Base-by-base conservation (phyloP, 192 early-diverging fungal genomes). In the Backusella sp. region DNA sequence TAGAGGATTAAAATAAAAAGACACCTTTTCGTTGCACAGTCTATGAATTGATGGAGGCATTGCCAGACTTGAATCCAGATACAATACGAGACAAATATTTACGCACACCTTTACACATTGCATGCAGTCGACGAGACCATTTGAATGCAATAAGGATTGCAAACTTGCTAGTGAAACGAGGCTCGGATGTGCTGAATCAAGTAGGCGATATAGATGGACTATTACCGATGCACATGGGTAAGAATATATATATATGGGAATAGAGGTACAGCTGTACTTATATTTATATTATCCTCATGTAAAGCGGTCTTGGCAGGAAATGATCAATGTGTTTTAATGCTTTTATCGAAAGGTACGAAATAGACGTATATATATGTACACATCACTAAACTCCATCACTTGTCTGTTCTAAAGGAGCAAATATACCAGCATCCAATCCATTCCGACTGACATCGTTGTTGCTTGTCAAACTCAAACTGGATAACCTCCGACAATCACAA, bases 141-240 rank as follows among this genome's bases (percentile, higher is more conserved):
- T 67, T n/a, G 37, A 73, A 73, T 34, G 77, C 82, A 34, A 79
- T 75, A 21, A 75, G 65, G 12, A 66, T 83, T 12, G 78, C 77
- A 2, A 73, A 70, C 15, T 28, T 83, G 11, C 46, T 83, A 26
- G 76, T 79, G 17, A 41, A 52, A 14, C 46, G 30, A 37, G 82
- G 82, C 0, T 68, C 74, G 41, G 82, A 83, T 74, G 75, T 79
- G 21, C 79, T 79, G 28, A 83, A 83, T 79, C 77, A 75, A 14
- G 72, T 83, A 2, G 78, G 82, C 15, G 82, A 83, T 49, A 70
- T 77, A 5, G 78, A 83, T 73, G 77, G 77, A 46, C 74, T 79
- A 53, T 72, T 73, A 59, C 82, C 82, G 9, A 68, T 83, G 72
- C 82, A 83, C 34, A 65, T 79, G 72, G 82, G 82, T 83, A 62